Evolutionary conservation across 2,329 filamentous ascomycete genomes (phyloP), one percentile per base, ranked within the genome.

Genomic region (Orbilia oligospora): DNA sequence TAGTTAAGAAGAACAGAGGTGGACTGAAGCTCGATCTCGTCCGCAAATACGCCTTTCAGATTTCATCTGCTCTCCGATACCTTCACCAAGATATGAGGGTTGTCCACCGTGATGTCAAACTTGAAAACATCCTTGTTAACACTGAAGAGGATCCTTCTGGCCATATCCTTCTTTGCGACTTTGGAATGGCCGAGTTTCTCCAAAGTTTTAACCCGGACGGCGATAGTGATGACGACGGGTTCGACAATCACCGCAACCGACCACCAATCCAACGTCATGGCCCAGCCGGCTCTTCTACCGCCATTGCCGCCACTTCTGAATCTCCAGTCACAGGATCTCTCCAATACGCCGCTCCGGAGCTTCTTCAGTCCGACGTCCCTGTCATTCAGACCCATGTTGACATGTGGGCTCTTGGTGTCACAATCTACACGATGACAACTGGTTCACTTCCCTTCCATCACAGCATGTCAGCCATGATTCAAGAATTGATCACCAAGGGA

Each of bases 121-220:
- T 91, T 24, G 90, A 92, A 82, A 92, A 92, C 80, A 91, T 90
- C 80, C 87, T 92, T 1, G 81, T 91, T 41, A 84, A 86, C 2
- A 83, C 86, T 6, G 86, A 87, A 4, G 86, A 87, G 44, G 86
- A 87, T 16, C 41, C 75, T 1, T 44, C 68, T 10, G 89, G 89
- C 8, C 87, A 87, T 41, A 82, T 92, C 5, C 87, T 90, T 3
- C 86, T 92, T 4, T 91, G 90, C 83, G 90, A 92, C 82, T 92
- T 92, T 82, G 90, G 90, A 58, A 90, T 92, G 85, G 89, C 90
- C 12, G 90, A 91, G 82, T 91, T 90, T 85, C 87, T 91, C 80
- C 86, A 87, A 22, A 87, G 85, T 71, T 78, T 70, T n/a, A 69
- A 78, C 48, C 89, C 90, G 77, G 86, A 87, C 76, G 87, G 87